Conservation (phyloP, 2,329 filamentous ascomycete species). For the Neonectria neomacrospora region DNA sequence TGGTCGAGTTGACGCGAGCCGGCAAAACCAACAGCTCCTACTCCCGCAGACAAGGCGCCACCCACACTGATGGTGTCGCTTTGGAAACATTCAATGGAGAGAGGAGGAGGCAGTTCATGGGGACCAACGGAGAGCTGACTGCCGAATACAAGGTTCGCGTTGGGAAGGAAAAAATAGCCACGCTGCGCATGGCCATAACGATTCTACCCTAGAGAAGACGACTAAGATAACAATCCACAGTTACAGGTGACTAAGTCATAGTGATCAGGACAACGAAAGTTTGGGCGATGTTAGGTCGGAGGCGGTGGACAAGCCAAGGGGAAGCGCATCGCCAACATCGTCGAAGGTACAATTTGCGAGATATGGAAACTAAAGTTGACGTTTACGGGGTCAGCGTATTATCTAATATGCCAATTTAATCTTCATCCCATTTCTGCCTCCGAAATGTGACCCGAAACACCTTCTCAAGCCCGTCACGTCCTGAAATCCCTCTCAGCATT, state of each 20-base stretch:
- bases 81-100: conserved; percentile 37
- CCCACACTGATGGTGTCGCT: conserved; percentile 28
- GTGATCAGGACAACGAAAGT: conserved; percentile 11
- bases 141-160: conserved; percentile 39
- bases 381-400: not conserved
- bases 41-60: conserved; percentile 27
- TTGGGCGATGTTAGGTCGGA: conserved; percentile 5
- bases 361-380: conserved; percentile 9
- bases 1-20: conserved; percentile 42
- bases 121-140: conserved; percentile 7
- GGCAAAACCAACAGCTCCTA: conserved; percentile 36
- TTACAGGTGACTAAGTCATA: conserved; percentile 21
- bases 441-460: not conserved
- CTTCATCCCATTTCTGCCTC: not conserved
- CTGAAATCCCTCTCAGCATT: no score
- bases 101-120: conserved; percentile 22
- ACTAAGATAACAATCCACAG: conserved; percentile 35
- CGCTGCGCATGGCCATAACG: not conserved
- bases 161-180: conserved; percentile 24
- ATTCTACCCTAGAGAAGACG: conserved; percentile 31
- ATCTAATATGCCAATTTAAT: not conserved
- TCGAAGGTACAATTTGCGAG: conserved; percentile 40
- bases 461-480: not conserved
- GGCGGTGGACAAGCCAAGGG: conserved; percentile 14
- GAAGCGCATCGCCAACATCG: conserved; percentile 35